These are phyloP conservation scores for Apiospora saccharicola DNA, from an alignment of 2,329 filamentous ascomycete genomes.

Conservation along the genomic window DNA sequence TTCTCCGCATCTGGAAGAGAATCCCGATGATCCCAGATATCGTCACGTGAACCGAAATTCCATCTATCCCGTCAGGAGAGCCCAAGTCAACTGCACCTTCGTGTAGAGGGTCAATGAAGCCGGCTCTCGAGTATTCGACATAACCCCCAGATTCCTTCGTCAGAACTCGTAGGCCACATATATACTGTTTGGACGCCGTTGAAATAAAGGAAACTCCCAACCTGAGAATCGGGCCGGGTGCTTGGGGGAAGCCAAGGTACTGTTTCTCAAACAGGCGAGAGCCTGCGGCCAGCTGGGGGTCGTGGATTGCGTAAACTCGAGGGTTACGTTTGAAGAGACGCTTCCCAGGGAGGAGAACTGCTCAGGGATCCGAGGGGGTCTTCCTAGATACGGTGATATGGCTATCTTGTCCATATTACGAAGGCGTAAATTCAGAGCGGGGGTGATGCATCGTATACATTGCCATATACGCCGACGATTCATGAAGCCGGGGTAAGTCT, in stretches of 20 bases:
- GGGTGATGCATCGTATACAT: slow-evolving; percentile 29
- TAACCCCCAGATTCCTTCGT: neutral
- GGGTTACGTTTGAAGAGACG: slow-evolving; percentile 23
- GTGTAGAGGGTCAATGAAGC: slow-evolving; percentile 27
- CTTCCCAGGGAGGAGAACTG: neutral
- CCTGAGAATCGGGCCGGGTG: neutral
- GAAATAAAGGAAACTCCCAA: slow-evolving; percentile 31
- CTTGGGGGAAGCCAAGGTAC: slow-evolving; percentile 25
- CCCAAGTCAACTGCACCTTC: slow-evolving; percentile 27
- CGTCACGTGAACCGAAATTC: slow-evolving; percentile 29
- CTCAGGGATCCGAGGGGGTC: neutral
- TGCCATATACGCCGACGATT: slow-evolving; percentile 34
- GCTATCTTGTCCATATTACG: slow-evolving; percentile 29
- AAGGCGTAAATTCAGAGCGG: slow-evolving; percentile 30
- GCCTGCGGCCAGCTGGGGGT: slow-evolving; percentile 26
- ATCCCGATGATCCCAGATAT: slow-evolving; percentile 29
- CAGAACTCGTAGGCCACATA: slow-evolving; percentile 32
- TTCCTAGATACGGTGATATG: slow-evolving; percentile 21
- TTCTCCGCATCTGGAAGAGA: slow-evolving; percentile 27
- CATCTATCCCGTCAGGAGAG: slow-evolving; percentile 23
- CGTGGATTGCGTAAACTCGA: slow-evolving; percentile 4
- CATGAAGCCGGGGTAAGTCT: slow-evolving; percentile 31
- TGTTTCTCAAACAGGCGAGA: slow-evolving; percentile 33
- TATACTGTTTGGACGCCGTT: slow-evolving; percentile 28
- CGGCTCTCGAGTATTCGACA: slow-evolving; percentile 25